A percentile compares a stretch with the other conserved stretches of the same genome.
These are phyloP conservation scores for Limnanthes douglasii DNA, from an alignment of 345 rosid genomes.

Conservation along the genomic window DNA sequence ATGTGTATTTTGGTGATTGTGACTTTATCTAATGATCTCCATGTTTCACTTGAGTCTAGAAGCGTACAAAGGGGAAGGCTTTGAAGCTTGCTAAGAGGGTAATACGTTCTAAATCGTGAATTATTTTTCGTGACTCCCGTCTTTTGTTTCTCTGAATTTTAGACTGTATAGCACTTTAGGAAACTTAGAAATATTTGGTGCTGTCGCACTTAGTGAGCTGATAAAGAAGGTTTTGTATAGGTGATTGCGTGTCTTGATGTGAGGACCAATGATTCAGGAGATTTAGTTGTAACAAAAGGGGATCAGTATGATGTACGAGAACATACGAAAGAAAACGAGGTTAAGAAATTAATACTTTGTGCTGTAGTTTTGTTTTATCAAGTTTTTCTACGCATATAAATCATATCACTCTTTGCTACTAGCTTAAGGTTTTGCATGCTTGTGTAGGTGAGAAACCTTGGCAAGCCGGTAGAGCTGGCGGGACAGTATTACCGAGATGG, in stretches of 20 bases:
- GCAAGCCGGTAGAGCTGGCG: constrained; percentile 96
- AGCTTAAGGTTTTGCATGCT: too few species aligned
- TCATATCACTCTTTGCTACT: too few species aligned
- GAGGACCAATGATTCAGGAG: constrained; percentile 62
- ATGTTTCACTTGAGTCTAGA: constrained; percentile 57
- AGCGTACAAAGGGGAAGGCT: constrained; percentile 57
- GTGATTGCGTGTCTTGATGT: constrained; percentile 89
- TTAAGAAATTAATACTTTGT: constrained; percentile 5
- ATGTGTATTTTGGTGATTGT: constrained; percentile 5
- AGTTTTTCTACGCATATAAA: too few species aligned
- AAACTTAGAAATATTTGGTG: too few species aligned
- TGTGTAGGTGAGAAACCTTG: constrained; percentile 86
- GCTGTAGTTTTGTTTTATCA: neutral
- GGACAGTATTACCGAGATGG: constrained; percentile 80
- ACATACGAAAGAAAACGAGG: constrained; percentile 48
- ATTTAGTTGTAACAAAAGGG: constrained; percentile 80
- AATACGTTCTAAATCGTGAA: too few species aligned
- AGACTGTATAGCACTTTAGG: neutral
- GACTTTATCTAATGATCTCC: constrained; percentile 27
- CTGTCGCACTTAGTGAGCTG: neutral
- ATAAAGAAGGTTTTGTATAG: constrained; percentile 21
- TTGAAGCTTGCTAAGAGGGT: constrained; percentile 93
- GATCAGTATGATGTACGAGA: constrained; percentile 71
- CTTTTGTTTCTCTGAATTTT: neutral
- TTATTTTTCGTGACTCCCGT: too few species aligned